Conservation (phyloP, 257 asterid genomes). For the Cynanchum wilfordii region DNA sequence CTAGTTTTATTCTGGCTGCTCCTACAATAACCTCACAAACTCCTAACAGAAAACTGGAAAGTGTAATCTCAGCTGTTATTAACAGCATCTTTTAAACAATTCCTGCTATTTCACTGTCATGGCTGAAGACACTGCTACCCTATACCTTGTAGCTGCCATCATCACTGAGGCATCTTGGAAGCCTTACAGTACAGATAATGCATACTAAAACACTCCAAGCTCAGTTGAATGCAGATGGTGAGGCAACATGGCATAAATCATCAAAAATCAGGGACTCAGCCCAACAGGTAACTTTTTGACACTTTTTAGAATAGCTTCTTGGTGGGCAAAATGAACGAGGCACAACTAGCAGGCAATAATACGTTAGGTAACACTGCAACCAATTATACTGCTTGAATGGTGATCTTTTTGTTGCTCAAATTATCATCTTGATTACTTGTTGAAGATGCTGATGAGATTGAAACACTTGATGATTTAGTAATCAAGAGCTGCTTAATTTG, state of each 20-base stretch:
- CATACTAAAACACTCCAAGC: conserved; percentile 47
- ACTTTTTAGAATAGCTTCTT: neutral
- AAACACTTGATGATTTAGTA: neutral
- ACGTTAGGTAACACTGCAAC: no score
- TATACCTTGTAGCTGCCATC: conserved; percentile 48
- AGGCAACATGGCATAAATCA: conserved; percentile 54
- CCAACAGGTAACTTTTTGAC: neutral
- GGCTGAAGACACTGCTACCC: conserved; percentile 57
- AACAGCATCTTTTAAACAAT: conserved; percentile 46
- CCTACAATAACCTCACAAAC: conserved; percentile 78
- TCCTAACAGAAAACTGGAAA: conserved; percentile 56
- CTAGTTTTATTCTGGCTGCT: conserved; percentile 60
- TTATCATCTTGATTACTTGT: neutral
- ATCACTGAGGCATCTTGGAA: conserved; percentile 39
- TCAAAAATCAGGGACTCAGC: neutral
- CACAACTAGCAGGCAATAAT: neutral
- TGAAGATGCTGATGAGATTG: neutral
- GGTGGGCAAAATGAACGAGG: neutral
- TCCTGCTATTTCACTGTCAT: conserved; percentile 31
- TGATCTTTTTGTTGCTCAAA: no score
- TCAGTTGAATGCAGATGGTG: conserved; percentile 51
- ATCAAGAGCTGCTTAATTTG: neutral
- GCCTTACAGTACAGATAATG: conserved; percentile 19
- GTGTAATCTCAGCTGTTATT: conserved; percentile 50
- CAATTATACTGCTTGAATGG: no score